A percentile compares a stretch with the other conserved stretches of the same genome.
Evolutionary conservation across 1,139 yeast genomes (phyloP).

Genomic region (Candida dubliniensis): DNA sequence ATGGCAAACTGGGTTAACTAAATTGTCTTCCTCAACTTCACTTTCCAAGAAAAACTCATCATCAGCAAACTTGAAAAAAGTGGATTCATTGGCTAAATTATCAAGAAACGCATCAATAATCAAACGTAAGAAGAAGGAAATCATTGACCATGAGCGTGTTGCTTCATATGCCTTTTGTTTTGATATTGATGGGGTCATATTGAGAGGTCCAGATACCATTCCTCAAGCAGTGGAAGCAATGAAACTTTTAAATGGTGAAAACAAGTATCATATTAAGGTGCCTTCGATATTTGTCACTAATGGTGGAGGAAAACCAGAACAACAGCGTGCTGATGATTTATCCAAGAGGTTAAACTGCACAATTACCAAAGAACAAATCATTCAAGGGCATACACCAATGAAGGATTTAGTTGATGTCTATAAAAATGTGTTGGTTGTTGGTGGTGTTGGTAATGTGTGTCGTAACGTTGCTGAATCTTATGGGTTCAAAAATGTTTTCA

Average conservation of each 20-base stretch:
- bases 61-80: constrained; percentile 44
- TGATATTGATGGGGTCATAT: constrained; percentile 83
- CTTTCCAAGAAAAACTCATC: constrained; percentile 39
- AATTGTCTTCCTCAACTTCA: constrained; percentile 42
- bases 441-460: constrained; percentile 84
- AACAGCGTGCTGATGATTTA: constrained; percentile 67
- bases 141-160: constrained; percentile 66
- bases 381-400: constrained; percentile 92
- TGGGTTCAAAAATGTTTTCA: constrained; percentile 73
- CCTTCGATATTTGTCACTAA: constrained; percentile 85
- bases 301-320: constrained; percentile 85
- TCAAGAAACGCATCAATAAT: constrained; percentile 55
- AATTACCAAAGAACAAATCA: constrained; percentile 72
- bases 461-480: constrained; percentile 74
- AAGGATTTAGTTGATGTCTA: constrained; percentile 66
- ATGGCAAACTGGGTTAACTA: constrained; percentile 55
- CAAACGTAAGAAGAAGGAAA: constrained; percentile 48
- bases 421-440: constrained; percentile 76
- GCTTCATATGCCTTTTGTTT: constrained; percentile 86
- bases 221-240: constrained; percentile 76
- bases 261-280: constrained; percentile 75
- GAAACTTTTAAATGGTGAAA: constrained; percentile 68
- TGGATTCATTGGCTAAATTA: constrained; percentile 49
- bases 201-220: constrained; percentile 76
- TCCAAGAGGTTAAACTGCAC: constrained; percentile 57